Base-by-base conservation (phyloP, 2,329 filamentous ascomycete genomes). In the Colletotrichum eremochloae region DNA sequence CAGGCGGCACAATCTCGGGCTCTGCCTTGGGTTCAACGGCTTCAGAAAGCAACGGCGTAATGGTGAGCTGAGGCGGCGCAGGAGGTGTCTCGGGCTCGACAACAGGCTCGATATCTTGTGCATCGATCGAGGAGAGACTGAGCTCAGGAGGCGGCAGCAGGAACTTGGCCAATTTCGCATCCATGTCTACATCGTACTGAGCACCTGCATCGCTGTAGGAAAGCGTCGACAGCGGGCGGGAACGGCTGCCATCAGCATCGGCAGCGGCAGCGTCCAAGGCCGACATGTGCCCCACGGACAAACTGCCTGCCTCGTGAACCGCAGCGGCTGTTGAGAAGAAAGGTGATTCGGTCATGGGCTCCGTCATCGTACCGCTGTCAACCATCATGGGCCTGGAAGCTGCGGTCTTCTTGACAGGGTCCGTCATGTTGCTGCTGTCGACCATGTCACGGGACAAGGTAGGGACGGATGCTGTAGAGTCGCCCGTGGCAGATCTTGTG, bases 401-500 rank as follows among this genome's bases (percentile, higher is more conserved):
- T 7, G 52, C 46, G 6, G n/a, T 31, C 57, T 48, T 70, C 50
- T 83, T 83, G 69, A 90, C 82, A 1, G 88, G 85, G 8, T 92
- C 89, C 0, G 90, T 91, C 87, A 92, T 90, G 76, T 86, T 87
- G 36, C 86, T 84, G 46, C 84, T 87, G 74, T 92, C 89, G 12
- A 91, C 85, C 89, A 91, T 92, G 42, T 86, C 82, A 11, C 80
- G 86, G 18, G 87, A 85, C 74, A 90, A 72, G 38, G 82, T 81
- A 2, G 90, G 89, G 7, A 87, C 77, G 7, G 85, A 80, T 0
- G 86, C 79, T 58, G 77, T 79, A 14, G 87, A 89, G 36, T 81
- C 84, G 31, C 88, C 87, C 7, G 87, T 88, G 55, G 81, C 76
- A 24, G 83, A 86, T 55, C 85, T 85, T 71, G 84, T 85, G 55